Evolutionary conservation across 805 yeast genomes (phyloP), one percentile per base, ranked within the genome.

Genomic region (Starmerella stigmatis): DNA sequence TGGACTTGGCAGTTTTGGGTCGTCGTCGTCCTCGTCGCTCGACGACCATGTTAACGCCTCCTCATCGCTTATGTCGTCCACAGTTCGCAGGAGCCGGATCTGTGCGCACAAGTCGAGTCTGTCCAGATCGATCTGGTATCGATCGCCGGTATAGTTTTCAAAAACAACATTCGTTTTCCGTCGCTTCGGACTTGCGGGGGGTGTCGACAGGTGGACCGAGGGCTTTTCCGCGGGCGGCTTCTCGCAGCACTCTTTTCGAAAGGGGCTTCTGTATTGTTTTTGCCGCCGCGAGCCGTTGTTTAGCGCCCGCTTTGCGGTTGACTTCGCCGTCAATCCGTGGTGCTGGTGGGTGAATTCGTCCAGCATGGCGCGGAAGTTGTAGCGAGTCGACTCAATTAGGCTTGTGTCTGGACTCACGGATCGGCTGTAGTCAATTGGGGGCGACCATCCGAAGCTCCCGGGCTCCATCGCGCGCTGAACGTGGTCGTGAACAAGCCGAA

Each of bases 41-140:
- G 48, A 37, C 31, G 42, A 45, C 51, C 51, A 48, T 4, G 46
- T 26, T 15, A 45, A 26, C 5, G 46, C 49, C 15, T 48, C 43
- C 32, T 48, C 51, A 17, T 41, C 39, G 12, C 46, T 48, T 4
- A 16, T 19, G 12, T 31, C 35, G 5, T 36, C 43, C 6, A 22
- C 28, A 2, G 45, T 33, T 12, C 44, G 29, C 11, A 44, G 44
- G 15, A 35, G 31, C 26, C 46, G 51, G 43, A 48, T 26, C 30
- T 45, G 45, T 7, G 43, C 29, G 6, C 43, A 35, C 15, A 48
- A n/a, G 7, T 48, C 46, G 1, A 35, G 25, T n/a, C 51, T 28
- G 9, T n/a, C 26, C 6, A 30, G 13, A 19, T 45, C 44, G 3
- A 26, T 25, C 16, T 42, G 37, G 25, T 37, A 27, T 15, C 20